These are phyloP conservation scores for Azolla pinnata DNA, from an alignment of 75 land plant species.

Conservation along the genomic window DNA sequence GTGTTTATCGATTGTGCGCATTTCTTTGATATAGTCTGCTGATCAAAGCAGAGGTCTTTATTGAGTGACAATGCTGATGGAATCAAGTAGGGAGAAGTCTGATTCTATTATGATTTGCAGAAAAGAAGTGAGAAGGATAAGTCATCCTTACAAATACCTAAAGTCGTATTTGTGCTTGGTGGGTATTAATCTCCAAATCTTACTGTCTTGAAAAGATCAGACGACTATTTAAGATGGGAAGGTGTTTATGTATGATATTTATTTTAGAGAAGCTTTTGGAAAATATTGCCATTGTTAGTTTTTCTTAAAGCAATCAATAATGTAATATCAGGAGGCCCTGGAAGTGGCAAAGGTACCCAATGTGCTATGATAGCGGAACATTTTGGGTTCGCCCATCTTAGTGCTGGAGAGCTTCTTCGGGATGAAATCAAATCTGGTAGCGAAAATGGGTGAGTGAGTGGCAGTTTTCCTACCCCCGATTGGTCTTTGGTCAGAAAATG, in stretches of 20 bases:
- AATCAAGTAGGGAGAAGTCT: too few species aligned
- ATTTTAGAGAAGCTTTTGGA: background rate
- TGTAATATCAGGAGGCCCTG: slow-evolving; percentile 67
- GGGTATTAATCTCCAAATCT: background rate
- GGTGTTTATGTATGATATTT: background rate
- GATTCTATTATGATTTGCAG: too few species aligned
- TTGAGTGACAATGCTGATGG: too few species aligned
- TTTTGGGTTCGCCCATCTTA: slow-evolving; percentile 75
- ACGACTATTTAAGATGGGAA: background rate
- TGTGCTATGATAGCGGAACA: slow-evolving; percentile 71
- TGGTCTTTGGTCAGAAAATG: background rate
- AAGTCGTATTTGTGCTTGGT: slow-evolving; percentile 14
- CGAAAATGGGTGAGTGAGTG: slow-evolving; percentile 60
- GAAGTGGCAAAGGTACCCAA: slow-evolving; percentile 90
- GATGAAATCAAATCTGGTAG: slow-evolving; percentile 80
- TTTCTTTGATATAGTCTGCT: too few species aligned
- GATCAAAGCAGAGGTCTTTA: too few species aligned
- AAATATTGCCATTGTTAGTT: background rate
- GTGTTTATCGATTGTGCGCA: too few species aligned
- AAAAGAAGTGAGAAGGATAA: too few species aligned
- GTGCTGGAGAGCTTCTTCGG: slow-evolving; percentile 87
- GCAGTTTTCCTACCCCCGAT: background rate
- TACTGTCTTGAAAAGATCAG: background rate
- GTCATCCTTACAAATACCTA: too few species aligned
- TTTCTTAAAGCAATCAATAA: background rate